A percentile compares a stretch with the other conserved stretches of the same genome.
Conservation (phyloP, 108 stramenopile genomes). For the Cafeteria roenbergensis region DNA sequence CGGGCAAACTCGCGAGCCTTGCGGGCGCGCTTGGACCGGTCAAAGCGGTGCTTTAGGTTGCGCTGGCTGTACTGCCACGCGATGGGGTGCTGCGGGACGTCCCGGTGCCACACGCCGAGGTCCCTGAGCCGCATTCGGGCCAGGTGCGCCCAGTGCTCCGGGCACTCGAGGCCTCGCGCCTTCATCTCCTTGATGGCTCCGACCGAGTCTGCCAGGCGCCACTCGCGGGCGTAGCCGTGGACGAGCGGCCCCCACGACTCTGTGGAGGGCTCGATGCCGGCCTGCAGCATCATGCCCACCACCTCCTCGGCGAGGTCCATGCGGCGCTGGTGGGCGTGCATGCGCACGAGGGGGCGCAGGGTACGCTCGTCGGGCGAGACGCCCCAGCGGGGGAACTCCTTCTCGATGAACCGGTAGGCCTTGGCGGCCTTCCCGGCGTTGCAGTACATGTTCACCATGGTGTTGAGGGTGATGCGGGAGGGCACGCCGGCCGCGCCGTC, state of each 20-base stretch:
- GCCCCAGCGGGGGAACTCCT: background rate
- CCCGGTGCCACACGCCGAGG: background rate
- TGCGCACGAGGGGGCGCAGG: background rate
- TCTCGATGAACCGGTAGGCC: constrained; percentile 7
- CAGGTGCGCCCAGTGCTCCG: background rate
- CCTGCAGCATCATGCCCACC: background rate
- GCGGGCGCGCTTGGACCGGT: no score
- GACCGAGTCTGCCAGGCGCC: background rate
- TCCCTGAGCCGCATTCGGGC: background rate
- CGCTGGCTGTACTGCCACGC: background rate
- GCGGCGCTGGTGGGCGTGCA: background rate
- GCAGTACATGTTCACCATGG: background rate
- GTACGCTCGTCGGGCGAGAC: background rate
- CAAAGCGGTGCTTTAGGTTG: no score
- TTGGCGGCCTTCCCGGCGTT: background rate
- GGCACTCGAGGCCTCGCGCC: background rate
- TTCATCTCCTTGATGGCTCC: background rate
- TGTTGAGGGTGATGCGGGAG: background rate
- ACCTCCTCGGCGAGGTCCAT: background rate
- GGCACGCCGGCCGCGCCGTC: background rate
- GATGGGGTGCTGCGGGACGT: background rate
- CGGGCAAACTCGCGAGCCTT: no score
- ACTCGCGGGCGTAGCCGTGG: constrained; percentile 11
- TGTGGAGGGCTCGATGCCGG: background rate
- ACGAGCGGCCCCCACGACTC: background rate